phyloP scores from a whole-genome alignment of 768 basidiomycete species.

The Tulasnella sp. region DNA sequence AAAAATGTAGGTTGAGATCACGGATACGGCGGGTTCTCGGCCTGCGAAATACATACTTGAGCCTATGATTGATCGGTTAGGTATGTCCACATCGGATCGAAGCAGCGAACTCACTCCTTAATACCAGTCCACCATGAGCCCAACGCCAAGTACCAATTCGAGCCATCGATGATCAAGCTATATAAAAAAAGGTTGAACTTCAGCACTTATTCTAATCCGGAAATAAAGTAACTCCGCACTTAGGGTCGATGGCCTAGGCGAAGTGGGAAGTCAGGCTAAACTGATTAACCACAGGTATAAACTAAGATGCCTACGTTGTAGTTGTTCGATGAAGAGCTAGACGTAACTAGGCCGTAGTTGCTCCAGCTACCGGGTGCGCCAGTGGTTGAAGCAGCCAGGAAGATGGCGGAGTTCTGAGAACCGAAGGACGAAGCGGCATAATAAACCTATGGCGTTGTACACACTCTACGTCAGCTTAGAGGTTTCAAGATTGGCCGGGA shows the following conservation, averaged over 20 bases:
- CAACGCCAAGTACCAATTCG: slow-evolving; percentile 39
- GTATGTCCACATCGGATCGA: too few relatives aligned
- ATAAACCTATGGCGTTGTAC: slow-evolving; percentile 31
- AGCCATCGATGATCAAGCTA: slow-evolving; percentile 25
- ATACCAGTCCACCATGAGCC: slow-evolving; percentile 50
- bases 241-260: slow-evolving; percentile 41
- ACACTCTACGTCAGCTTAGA: too few relatives aligned
- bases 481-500: too few relatives aligned
- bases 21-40: background rate
- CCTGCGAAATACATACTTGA: background rate
- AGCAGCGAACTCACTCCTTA: slow-evolving; percentile 32
- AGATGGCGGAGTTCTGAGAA: slow-evolving; percentile 43
- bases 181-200: background rate
- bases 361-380: slow-evolving; percentile 29
- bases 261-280: background rate
- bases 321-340: slow-evolving; percentile 28
- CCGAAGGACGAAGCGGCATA: slow-evolving; percentile 46
- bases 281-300: background rate
- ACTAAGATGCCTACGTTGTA: slow-evolving; percentile 30
- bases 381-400: slow-evolving; percentile 40
- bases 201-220: background rate
- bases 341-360: slow-evolving; percentile 38
- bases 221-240: background rate
- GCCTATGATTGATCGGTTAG: background rate
- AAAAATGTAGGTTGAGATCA: background rate